These are phyloP conservation scores for Endocalyx cinctus DNA, from an alignment of 2,329 filamentous ascomycete genomes.

Conservation along the genomic window DNA sequence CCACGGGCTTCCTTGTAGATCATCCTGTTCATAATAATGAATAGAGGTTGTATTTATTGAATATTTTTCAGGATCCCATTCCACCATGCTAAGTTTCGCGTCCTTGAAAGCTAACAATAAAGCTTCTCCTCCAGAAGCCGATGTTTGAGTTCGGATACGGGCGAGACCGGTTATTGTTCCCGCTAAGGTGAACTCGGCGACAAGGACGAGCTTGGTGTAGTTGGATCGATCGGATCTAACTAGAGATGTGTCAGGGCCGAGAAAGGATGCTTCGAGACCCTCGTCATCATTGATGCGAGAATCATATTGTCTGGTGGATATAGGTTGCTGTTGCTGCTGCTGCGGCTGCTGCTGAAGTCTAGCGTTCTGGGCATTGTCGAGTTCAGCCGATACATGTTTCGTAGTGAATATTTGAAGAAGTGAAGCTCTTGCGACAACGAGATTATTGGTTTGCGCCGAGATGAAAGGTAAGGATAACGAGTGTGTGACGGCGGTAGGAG, in stretches of 20 bases:
- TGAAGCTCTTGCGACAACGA: slow-evolving; percentile 88
- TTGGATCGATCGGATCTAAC: slow-evolving; percentile 59
- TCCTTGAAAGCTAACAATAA: slow-evolving; percentile 82
- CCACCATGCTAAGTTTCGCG: slow-evolving; percentile 86
- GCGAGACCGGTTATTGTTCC: slow-evolving; percentile 82
- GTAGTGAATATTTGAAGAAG: slow-evolving; percentile 86
- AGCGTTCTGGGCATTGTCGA: slow-evolving; percentile 42
- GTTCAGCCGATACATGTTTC: slow-evolving; percentile 61
- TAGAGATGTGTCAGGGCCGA: slow-evolving; percentile 58
- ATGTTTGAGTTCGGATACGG: slow-evolving; percentile 66
- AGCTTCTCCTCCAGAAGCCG: slow-evolving; percentile 76
- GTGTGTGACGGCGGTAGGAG: slow-evolving; percentile 91
- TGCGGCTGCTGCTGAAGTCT: slow-evolving; percentile 33
- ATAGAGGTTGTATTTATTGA: slow-evolving; percentile 85
- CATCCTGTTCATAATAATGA: slow-evolving; percentile 97
- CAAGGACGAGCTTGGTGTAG: slow-evolving; percentile 74
- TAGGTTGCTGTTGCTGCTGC: too few relatives aligned
- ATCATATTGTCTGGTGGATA: slow-evolving; percentile 45
- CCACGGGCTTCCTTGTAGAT: slow-evolving; percentile 79
- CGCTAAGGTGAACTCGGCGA: slow-evolving; percentile 77
- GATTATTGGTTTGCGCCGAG: slow-evolving; percentile 70
- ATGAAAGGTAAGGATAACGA: slow-evolving; percentile 76
- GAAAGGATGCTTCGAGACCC: slow-evolving; percentile 61
- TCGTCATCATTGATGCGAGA: slow-evolving; percentile 54
- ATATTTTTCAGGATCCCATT: slow-evolving; percentile 83